Evolutionary conservation across 2,329 filamentous ascomycete genomes (phyloP).

Genomic region (Fonsecaea multimorphosa): DNA sequence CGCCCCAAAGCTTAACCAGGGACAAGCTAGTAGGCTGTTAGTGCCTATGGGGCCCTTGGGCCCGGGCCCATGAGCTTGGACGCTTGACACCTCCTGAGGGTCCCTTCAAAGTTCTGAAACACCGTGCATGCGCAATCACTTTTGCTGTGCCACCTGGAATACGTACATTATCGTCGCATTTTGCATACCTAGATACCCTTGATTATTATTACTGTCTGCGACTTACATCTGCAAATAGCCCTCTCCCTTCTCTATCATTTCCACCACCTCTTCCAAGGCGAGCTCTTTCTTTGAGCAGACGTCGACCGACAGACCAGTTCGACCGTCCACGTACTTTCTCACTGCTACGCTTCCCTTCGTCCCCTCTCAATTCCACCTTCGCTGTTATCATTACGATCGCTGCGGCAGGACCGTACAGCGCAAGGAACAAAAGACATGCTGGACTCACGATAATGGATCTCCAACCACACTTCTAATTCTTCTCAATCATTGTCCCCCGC

Average conservation of each 20-base stretch:
- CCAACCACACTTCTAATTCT: not conserved
- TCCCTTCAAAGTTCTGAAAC: constrained; percentile 6
- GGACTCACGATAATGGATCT: constrained; percentile 9
- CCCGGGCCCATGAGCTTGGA: not conserved
- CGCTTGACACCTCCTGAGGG: not conserved
- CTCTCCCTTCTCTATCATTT: not conserved
- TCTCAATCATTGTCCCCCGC: not conserved
- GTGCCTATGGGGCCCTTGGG: not conserved
- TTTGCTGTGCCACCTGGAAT: not conserved
- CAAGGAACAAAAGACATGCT: constrained; percentile 12
- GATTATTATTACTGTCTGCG: no score
- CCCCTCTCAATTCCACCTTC: not conserved
- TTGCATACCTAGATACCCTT: no score
- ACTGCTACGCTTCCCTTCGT: not conserved
- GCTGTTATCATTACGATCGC: not conserved
- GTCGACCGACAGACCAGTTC: not conserved
- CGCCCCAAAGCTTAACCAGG: constrained; percentile 14
- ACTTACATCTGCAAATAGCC: not conserved
- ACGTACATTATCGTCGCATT: not conserved
- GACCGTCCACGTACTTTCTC: not conserved
- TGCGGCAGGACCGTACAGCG: constrained; percentile 18
- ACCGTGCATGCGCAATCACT: constrained; percentile 16
- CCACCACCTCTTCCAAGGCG: not conserved
- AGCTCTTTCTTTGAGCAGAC: not conserved
- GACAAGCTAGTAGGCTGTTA: no score